Evolutionary conservation across 768 basidiomycete species (phyloP).

Genomic region (Hygrocybe punicea): DNA sequence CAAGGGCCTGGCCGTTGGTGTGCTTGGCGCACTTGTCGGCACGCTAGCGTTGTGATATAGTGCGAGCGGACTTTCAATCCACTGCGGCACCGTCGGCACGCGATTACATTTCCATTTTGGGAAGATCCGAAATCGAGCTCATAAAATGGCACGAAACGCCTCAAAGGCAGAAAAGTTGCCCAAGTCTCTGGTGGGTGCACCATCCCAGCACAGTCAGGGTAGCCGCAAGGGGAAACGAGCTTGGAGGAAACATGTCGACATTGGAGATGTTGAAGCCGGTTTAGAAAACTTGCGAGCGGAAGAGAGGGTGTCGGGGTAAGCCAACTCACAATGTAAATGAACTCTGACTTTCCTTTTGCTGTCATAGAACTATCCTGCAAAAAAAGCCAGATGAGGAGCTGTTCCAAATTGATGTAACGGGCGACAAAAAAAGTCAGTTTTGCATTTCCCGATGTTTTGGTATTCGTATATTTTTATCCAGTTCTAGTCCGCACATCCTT

Average conservation of each 20-base stretch:
- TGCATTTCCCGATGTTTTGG: background rate
- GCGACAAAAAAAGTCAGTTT: constrained; percentile 66
- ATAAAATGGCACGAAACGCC: background rate
- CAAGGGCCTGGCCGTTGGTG: too few species aligned
- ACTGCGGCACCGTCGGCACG: too few species aligned
- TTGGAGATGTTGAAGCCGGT: constrained; percentile 56
- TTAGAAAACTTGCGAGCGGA: constrained; percentile 40
- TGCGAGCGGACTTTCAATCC: too few species aligned
- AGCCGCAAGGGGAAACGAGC: constrained; percentile 89
- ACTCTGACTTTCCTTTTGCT: background rate
- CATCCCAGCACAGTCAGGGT: constrained; percentile 60
- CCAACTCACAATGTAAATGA: background rate
- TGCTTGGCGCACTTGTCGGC: too few species aligned
- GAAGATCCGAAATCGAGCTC: too few species aligned
- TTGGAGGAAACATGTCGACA: constrained; percentile 91
- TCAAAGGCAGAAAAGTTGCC: background rate
- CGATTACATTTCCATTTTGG: too few species aligned
- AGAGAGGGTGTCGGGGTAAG: constrained; percentile 13
- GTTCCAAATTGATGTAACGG: constrained; percentile 76
- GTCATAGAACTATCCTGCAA: constrained; percentile 54
- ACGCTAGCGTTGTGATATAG: too few species aligned
- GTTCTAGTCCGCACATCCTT: constrained; percentile 55
- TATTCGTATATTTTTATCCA: background rate
- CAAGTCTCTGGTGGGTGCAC: constrained; percentile 54
- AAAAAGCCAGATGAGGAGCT: constrained; percentile 69